phyloP scores from a whole-genome alignment of 1,284 basidiomycete genomes.

The Sporisorium reilianum region DNA sequence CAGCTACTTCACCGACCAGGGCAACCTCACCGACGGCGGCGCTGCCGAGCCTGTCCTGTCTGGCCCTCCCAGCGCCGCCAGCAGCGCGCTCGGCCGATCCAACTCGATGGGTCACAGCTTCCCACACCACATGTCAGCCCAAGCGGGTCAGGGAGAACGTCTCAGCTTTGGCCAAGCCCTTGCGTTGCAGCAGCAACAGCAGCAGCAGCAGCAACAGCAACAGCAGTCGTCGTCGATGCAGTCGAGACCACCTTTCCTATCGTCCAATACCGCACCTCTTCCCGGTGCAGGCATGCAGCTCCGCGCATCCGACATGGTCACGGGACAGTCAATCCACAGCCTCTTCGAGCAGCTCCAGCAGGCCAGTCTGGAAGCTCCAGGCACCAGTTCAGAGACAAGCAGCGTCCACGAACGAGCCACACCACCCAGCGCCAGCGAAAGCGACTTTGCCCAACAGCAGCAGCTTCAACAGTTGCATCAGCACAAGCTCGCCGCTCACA shows the following conservation, averaged over 20 bases:
- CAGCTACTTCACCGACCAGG: slow-evolving; percentile 47
- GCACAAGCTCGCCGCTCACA: slow-evolving; percentile 8
- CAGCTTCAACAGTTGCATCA: slow-evolving; percentile 31
- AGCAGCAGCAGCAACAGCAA: slow-evolving; percentile 24
- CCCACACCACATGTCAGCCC: slow-evolving; percentile 20
- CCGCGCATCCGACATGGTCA: slow-evolving; percentile 43
- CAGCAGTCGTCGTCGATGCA: slow-evolving; percentile 21
- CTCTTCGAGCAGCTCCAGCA: slow-evolving; percentile 50
- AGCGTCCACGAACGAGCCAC: slow-evolving; percentile 35
- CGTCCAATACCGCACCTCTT: slow-evolving; percentile 43
- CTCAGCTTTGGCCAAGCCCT: slow-evolving; percentile 34
- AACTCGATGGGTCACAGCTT: slow-evolving; percentile 26
- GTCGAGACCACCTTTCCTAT: slow-evolving; percentile 33
- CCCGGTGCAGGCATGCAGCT: slow-evolving; percentile 28
- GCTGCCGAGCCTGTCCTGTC: slow-evolving; percentile 27
- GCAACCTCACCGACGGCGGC: slow-evolving; percentile 42
- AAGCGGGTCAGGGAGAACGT: slow-evolving; percentile 5
- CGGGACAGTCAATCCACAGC: slow-evolving; percentile 39
- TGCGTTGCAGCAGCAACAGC: slow-evolving; percentile 31
- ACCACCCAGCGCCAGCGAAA: slow-evolving; percentile 45
- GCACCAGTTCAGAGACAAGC: slow-evolving; percentile 38
- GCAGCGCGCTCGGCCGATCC: slow-evolving; percentile 36
- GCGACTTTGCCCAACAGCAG: slow-evolving; percentile 33
- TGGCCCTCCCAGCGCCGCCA: slow-evolving; percentile 32
- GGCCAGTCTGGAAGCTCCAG: slow-evolving; percentile 36